These are phyloP conservation scores for Pythium coloratum DNA, from an alignment of 352 stramenopile genomes.

Conservation along the genomic window DNA sequence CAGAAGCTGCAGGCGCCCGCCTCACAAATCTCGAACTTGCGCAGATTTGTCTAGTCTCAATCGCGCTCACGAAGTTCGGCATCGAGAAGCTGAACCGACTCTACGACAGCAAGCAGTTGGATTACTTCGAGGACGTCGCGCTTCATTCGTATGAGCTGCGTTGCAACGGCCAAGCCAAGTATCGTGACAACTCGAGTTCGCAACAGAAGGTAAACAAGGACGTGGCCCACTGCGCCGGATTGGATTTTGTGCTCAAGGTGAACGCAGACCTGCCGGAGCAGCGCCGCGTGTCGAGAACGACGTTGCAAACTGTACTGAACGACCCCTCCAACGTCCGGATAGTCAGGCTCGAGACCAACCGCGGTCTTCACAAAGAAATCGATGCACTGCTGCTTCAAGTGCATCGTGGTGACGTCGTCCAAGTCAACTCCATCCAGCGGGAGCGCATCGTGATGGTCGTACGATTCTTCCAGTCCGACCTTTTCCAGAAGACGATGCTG, in stretches of 20 bases:
- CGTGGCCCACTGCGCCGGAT: slow-evolving; percentile 11
- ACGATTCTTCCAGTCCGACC: slow-evolving; percentile 7
- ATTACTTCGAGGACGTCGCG: background rate
- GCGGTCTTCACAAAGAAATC: slow-evolving; percentile 3
- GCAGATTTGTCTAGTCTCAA: slow-evolving; percentile 6
- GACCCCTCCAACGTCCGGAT: slow-evolving; percentile 10
- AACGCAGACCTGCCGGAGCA: slow-evolving; percentile 12
- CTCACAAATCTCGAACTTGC: background rate
- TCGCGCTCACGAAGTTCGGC: slow-evolving; percentile 9
- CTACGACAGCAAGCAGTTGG: background rate
- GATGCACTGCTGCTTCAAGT: slow-evolving; percentile 4
- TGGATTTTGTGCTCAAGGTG: slow-evolving; percentile 13
- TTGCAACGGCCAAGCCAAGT: background rate
- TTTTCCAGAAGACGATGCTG: slow-evolving; percentile 9
- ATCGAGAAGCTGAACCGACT: slow-evolving; percentile 2
- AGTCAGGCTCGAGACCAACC: slow-evolving; percentile 12
- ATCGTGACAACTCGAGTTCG: slow-evolving; percentile 7
- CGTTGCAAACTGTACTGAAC: slow-evolving; percentile 4
- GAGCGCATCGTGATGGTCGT: background rate
- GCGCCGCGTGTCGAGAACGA: background rate
- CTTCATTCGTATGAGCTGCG: slow-evolving; percentile 6
- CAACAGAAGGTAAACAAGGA: slow-evolving; percentile 11
- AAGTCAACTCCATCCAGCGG: background rate
- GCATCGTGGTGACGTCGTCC: background rate
- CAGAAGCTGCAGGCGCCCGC: background rate